phyloP scores from a whole-genome alignment of 306 rosid species.

The Quercus robur region DNA sequence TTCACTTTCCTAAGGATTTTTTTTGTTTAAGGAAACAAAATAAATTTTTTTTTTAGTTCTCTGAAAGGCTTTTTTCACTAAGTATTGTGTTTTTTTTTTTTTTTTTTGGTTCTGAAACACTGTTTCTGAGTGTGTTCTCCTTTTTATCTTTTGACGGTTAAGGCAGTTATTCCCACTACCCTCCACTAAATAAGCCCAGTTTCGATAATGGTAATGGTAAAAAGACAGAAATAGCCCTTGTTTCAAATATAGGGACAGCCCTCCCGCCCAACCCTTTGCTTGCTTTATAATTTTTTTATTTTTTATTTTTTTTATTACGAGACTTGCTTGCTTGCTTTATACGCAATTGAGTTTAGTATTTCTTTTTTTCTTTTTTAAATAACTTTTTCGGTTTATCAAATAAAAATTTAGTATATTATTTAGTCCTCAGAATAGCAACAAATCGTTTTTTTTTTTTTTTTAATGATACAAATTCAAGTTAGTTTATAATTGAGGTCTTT shows the following conservation, averaged over 20 bases:
- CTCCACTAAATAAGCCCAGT: constrained; percentile 34
- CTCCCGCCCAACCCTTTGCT: no score
- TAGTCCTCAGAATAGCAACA: no score
- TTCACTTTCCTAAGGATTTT: not conserved
- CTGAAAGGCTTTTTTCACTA: not conserved
- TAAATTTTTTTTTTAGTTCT: not conserved
- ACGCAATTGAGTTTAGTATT: no score
- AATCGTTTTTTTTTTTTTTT: no score
- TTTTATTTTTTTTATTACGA: no score
- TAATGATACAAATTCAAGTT: no score
- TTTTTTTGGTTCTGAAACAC: not conserved
- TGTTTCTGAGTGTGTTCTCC: not conserved
- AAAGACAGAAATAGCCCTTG: not conserved
- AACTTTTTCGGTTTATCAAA: no score
- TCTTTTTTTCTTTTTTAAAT: no score
- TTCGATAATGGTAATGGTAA: not conserved
- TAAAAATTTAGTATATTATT: no score
- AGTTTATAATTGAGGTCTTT: no score
- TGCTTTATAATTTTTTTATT: no score
- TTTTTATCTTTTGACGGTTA: constrained; percentile 28
- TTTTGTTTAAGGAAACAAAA: not conserved
- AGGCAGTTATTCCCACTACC: constrained; percentile 30
- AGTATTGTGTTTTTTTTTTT: not conserved
- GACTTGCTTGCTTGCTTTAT: no score
- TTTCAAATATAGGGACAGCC: not conserved